Evolutionary conservation across 305 asterid species (phyloP).

Genomic region (Solanum hybrid): DNA sequence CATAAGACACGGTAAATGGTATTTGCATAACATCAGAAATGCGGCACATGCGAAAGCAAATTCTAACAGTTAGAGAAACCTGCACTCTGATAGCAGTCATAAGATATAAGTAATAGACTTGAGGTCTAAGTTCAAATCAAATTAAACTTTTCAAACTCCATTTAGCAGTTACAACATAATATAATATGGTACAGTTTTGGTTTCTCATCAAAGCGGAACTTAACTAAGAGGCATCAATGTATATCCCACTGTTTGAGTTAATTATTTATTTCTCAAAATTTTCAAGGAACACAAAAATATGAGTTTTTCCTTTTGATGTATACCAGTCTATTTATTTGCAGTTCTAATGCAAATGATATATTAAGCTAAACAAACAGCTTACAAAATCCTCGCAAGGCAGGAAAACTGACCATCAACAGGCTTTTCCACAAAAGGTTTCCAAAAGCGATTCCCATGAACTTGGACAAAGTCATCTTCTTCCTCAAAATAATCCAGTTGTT

Average conservation of each 20-base stretch:
- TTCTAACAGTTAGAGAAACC: neutral
- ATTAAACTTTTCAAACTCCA: neutral
- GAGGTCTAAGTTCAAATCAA: neutral
- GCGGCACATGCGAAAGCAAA: neutral
- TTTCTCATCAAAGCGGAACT: neutral
- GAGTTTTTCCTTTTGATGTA: neutral
- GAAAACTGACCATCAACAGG: constrained; percentile 49
- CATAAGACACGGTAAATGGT: neutral
- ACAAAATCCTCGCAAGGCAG: neutral
- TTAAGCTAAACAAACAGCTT: neutral
- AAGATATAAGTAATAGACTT: neutral
- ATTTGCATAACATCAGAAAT: neutral
- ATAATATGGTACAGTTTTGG: neutral
- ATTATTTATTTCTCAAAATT: neutral
- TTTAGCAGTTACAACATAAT: neutral
- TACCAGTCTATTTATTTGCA: neutral
- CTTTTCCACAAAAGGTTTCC: constrained; percentile 82
- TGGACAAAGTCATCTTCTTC: constrained; percentile 83
- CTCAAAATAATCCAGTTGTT: constrained; percentile 58
- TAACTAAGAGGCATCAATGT: neutral
- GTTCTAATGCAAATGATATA: neutral
- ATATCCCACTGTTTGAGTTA: neutral
- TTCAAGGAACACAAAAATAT: neutral
- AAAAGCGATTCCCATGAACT: constrained; percentile 51
- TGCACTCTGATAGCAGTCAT: neutral